A percentile compares a stretch with the other conserved stretches of the same genome.
Conservation (phyloP, 1,284 basidiomycete genomes). For the Austroboletus rostrupii region DNA sequence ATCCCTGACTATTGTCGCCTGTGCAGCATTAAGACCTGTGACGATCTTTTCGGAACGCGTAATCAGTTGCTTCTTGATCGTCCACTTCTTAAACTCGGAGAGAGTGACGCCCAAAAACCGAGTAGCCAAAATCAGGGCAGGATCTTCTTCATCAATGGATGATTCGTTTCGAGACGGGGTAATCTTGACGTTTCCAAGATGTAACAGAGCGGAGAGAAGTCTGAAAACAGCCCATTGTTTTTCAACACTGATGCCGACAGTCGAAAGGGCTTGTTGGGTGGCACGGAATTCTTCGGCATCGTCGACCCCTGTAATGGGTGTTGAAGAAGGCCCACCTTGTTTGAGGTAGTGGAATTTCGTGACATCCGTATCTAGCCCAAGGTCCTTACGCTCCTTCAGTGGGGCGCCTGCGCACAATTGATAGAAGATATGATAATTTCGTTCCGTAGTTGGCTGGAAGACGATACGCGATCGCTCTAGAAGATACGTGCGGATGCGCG, state of each 20-base stretch:
- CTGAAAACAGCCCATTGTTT: slow-evolving; percentile 98
- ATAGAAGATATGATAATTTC: slow-evolving; percentile 99
- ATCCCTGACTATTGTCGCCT: slow-evolving; percentile 94
- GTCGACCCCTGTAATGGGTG: slow-evolving; percentile 88
- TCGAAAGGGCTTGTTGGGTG: slow-evolving; percentile 93
- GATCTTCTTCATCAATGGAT: slow-evolving; percentile 80
- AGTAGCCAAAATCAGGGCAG: slow-evolving; percentile 78
- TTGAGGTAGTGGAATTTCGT: slow-evolving; percentile 91
- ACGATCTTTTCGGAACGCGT: slow-evolving; percentile 96
- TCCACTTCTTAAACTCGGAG: slow-evolving; percentile 99
- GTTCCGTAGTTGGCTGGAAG: slow-evolving; percentile 94
- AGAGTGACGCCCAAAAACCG: slow-evolving; percentile 88
- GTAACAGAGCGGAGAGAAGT: slow-evolving; percentile 88
- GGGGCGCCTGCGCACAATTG: slow-evolving; percentile 98
- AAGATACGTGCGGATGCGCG: slow-evolving; percentile 95
- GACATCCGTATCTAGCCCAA: slow-evolving; percentile 83
- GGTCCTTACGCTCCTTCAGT: slow-evolving; percentile 90
- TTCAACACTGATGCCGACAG: slow-evolving; percentile 95
- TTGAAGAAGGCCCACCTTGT: slow-evolving; percentile 86
- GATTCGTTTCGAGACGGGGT: slow-evolving; percentile 81
- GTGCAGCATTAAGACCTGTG: slow-evolving; percentile 78
- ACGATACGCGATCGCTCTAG: slow-evolving; percentile 96
- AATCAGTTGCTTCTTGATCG: slow-evolving; percentile 94
- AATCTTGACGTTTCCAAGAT: slow-evolving; percentile 95
- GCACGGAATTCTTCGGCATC: slow-evolving; percentile 92